Percentiles rank a stretch among this genome's conserved stretches.
These are phyloP conservation scores for Aspergillus tamarii DNA, from an alignment of 2,329 filamentous ascomycete species.

Conservation along the genomic window DNA sequence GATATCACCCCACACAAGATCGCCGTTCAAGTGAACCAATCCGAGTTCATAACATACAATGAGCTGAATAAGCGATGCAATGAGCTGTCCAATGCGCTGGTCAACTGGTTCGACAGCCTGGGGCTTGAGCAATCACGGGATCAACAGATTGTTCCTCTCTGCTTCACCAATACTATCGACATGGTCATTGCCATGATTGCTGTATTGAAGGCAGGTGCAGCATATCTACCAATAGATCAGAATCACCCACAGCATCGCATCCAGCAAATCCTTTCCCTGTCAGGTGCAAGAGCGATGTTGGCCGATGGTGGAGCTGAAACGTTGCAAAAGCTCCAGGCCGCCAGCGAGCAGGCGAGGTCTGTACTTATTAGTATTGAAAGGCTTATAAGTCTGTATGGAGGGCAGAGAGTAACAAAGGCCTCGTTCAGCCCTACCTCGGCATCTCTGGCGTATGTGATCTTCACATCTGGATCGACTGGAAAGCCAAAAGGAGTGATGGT, in stretches of 20 bases:
- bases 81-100: not conserved
- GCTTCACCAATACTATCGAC: not conserved
- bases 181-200: not conserved
- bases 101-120: not conserved
- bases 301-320: not conserved
- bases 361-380: not conserved
- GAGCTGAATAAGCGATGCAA: not conserved
- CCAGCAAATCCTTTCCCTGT: not conserved
- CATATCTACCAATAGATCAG: not conserved
- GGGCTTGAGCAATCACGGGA: not conserved
- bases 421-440: not conserved
- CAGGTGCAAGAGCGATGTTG: not conserved
- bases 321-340: not conserved
- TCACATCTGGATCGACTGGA: not conserved
- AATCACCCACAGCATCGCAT: not conserved
- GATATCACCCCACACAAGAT: not conserved
- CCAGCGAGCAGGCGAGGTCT: not conserved
- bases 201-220: not conserved
- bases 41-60: not conserved
- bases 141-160: not conserved
- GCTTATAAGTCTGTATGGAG: not conserved
- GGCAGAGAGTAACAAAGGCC: not conserved
- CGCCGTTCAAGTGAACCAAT: not conserved
- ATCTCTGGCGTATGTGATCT: not conserved
- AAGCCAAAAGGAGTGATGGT: not conserved